Percentiles rank a stretch among this genome's conserved stretches.
Conservation (phyloP, 2,329 filamentous ascomycete genomes). For the Clarireedia paspali region DNA sequence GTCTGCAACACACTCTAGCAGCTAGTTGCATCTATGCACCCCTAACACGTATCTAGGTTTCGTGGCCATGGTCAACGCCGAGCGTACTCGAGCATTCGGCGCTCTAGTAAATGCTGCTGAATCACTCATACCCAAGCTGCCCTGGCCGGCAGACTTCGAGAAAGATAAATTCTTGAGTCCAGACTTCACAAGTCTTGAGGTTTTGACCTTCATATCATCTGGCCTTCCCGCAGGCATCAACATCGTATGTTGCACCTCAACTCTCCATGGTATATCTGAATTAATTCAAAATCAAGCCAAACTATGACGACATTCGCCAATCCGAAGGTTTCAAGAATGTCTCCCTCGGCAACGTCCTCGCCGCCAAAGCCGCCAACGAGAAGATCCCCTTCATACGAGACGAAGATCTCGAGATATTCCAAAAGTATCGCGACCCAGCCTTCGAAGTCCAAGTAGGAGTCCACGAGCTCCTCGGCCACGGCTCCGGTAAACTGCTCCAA, state of each 20-base stretch:
- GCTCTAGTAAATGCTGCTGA: slow-evolving; percentile 77
- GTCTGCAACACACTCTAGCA: neutral
- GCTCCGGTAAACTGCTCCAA: slow-evolving; percentile 88
- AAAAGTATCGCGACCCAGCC: slow-evolving; percentile 74
- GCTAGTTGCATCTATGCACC: neutral
- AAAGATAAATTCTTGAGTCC: slow-evolving; percentile 94
- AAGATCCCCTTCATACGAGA: slow-evolving; percentile 83
- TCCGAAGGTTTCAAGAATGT: slow-evolving; percentile 88
- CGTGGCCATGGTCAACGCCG: slow-evolving; percentile 78
- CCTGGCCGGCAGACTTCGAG: slow-evolving; percentile 84
- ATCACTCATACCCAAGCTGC: slow-evolving; percentile 76
- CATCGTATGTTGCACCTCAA: slow-evolving; percentile 30
- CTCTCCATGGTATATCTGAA: neutral
- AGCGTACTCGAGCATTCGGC: slow-evolving; percentile 81
- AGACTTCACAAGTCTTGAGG: slow-evolving; percentile 92
- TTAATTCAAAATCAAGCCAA: slow-evolving; percentile 34
- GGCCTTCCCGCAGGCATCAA: slow-evolving; percentile 64
- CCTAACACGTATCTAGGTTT: slow-evolving; percentile 37
- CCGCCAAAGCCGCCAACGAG: slow-evolving; percentile 86
- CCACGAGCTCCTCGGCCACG: slow-evolving; percentile 82
- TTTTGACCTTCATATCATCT: slow-evolving; percentile 65
- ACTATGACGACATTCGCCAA: slow-evolving; percentile 73
- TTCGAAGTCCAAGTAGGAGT: slow-evolving; percentile 96
- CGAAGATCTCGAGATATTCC: slow-evolving; percentile 68
- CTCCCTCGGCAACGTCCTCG: slow-evolving; percentile 85